These are phyloP conservation scores for Viola pubescens DNA, from an alignment of 441 rosid genomes.

Conservation along the genomic window DNA sequence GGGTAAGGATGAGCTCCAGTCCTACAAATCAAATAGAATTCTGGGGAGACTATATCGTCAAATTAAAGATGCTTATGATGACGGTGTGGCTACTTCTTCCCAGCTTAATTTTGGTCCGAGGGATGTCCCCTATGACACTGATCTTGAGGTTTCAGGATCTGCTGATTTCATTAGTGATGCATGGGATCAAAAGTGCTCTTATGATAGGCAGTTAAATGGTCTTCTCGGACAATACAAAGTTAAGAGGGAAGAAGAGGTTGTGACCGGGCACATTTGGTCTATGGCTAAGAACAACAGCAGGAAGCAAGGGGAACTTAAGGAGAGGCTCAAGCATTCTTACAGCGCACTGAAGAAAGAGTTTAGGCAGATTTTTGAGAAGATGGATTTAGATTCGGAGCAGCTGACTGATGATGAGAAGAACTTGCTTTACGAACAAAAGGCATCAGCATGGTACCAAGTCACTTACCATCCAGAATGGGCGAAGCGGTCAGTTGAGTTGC, in stretches of 20 bases:
- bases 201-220: constrained; percentile 62
- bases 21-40: constrained; percentile 61
- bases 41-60: constrained; percentile 74
- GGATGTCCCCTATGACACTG: constrained; percentile 53
- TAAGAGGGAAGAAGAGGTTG: constrained; percentile 76
- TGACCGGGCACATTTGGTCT: constrained; percentile 92
- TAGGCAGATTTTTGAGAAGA: constrained; percentile 47
- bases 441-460: constrained; percentile 92
- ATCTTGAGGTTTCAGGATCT: constrained; percentile 55
- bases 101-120: constrained; percentile 26
- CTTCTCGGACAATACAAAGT: constrained; percentile 77
- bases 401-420: constrained; percentile 57
- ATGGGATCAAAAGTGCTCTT: constrained; percentile 69
- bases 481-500: constrained; percentile 44
- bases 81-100: constrained; percentile 32
- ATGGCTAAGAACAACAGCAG: constrained; percentile 61
- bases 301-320: constrained; percentile 69
- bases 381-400: constrained; percentile 33
- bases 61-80: constrained; percentile 49
- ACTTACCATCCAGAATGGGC: constrained; percentile 72
- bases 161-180: constrained; percentile 52
- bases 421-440: constrained; percentile 53
- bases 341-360: constrained; percentile 59
- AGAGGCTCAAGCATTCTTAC: constrained; percentile 68
- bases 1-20: constrained; percentile 67